Base-by-base conservation (phyloP, 306 rosid genomes). In the Geum urbanum region DNA sequence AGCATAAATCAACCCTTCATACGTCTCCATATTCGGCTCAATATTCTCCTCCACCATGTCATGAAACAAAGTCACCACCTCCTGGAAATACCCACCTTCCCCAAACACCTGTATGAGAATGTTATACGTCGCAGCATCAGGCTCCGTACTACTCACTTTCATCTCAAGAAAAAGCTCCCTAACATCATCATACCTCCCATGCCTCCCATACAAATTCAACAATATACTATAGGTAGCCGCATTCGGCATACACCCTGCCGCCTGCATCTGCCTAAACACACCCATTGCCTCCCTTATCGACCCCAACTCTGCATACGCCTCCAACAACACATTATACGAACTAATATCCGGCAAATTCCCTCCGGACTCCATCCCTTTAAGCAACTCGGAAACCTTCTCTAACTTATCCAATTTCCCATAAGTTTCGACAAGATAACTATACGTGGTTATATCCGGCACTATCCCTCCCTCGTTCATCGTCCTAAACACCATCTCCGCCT, bases 181-280 rank as follows among this genome's bases (percentile, higher is more conserved):
- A 68, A 95, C 97, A 80, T 95, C 95, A 63, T 95, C 91, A 69
- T 91, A 95, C 78, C 89, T 83, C 67, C 95, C 97, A 70, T 76
- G 81, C 77, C 72, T 88, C 73, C 97, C 97, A 78, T 89, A 87
- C 81, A 95, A 76, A 76, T 83, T 89, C 85, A 95, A 81, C 75
- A 95, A 61, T 79, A 81, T 83, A 81, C 97, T 91, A 32, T 91
- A 95, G 0, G 97, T 91, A 9, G 84, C 74, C 0, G 95, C 96
- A 69, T 91, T 95, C 0, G 95, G 84, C 83, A 77, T 75, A 72
- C 97, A 91, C 64, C 99, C 96, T 0, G 97, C 97, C 1, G 67
- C 86, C 75, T 95, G 99, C 97, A 95, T 95, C 89, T 95, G 97
- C 83, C 96, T 60, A 77, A 95, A 95, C 70, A 91, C 97, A 7